phyloP scores from a whole-genome alignment of 1,284 basidiomycete genomes.

The Rhodotorula glutinis region DNA sequence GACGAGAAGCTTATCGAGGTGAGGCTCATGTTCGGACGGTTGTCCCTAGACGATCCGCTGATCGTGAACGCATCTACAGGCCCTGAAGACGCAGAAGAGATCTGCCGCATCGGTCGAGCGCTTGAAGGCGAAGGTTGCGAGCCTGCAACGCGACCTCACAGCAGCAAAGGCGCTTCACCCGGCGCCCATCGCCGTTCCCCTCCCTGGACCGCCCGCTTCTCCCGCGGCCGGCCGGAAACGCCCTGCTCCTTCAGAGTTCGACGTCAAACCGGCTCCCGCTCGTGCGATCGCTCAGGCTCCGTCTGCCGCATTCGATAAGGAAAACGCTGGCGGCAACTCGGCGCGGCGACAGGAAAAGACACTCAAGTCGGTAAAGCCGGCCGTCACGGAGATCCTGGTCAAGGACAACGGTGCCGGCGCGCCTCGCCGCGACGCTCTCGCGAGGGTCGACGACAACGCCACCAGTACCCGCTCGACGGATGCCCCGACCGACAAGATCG shows the following conservation, averaged over 20 bases:
- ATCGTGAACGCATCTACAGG: background rate
- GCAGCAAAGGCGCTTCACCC: constrained; percentile 12
- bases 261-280: constrained; percentile 5
- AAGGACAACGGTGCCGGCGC: background rate
- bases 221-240: constrained; percentile 31
- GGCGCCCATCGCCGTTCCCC: background rate
- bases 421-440: constrained; percentile 1
- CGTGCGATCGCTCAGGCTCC: constrained; percentile 29
- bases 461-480: background rate
- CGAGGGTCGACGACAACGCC: constrained; percentile 18
- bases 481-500: background rate
- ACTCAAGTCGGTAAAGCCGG: constrained; percentile 1
- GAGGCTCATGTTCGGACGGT: background rate
- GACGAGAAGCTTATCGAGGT: constrained; percentile 38
- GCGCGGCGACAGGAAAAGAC: background rate
- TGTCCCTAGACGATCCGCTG: too few species aligned
- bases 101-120: constrained; percentile 28
- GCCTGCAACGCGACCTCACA: constrained; percentile 32
- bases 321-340: constrained; percentile 7
- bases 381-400: background rate
- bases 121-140: constrained; percentile 32
- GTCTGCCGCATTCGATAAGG: constrained; percentile 18
- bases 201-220: background rate
- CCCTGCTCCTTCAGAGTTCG: constrained; percentile 29
- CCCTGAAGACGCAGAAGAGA: constrained; percentile 34